phyloP scores from a whole-genome alignment of 305 asterid genomes.

The Fraxinus angustifolia region DNA sequence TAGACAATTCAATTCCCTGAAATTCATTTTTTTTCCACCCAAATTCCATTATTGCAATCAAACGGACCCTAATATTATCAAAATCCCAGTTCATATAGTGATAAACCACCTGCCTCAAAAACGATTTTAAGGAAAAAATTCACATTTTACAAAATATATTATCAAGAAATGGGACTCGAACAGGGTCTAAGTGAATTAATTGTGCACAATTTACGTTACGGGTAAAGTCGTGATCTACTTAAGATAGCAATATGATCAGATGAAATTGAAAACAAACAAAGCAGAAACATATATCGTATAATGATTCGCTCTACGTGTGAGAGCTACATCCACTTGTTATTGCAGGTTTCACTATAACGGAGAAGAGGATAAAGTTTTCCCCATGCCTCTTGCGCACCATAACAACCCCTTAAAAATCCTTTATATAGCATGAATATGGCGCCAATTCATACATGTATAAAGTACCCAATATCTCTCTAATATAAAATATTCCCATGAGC shows the following conservation, averaged over 20 bases:
- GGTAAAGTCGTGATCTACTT: neutral
- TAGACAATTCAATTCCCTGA: too few relatives aligned
- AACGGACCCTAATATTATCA: neutral
- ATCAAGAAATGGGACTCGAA: neutral
- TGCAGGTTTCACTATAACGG: neutral
- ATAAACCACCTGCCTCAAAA: neutral
- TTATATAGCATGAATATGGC: neutral
- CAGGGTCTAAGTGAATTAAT: neutral
- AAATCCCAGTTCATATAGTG: neutral
- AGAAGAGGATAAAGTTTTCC: neutral
- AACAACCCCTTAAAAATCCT: neutral
- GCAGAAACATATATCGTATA: neutral
- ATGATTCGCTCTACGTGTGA: neutral
- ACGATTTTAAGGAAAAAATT: neutral
- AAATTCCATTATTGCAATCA: too few relatives aligned
- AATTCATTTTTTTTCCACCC: too few relatives aligned
- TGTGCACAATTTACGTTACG: neutral
- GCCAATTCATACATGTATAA: neutral
- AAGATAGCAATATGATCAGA: neutral
- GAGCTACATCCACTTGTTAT: neutral
- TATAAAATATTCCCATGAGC: neutral
- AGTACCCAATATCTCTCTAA: neutral
- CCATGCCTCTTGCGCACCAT: neutral
- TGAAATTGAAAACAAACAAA: neutral
- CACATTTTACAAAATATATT: neutral